A percentile compares a stretch with the other conserved stretches of the same genome.
These are phyloP conservation scores for Digitaria exilis DNA, from an alignment of 202 grass and related monocot species.

Conservation along the genomic window DNA sequence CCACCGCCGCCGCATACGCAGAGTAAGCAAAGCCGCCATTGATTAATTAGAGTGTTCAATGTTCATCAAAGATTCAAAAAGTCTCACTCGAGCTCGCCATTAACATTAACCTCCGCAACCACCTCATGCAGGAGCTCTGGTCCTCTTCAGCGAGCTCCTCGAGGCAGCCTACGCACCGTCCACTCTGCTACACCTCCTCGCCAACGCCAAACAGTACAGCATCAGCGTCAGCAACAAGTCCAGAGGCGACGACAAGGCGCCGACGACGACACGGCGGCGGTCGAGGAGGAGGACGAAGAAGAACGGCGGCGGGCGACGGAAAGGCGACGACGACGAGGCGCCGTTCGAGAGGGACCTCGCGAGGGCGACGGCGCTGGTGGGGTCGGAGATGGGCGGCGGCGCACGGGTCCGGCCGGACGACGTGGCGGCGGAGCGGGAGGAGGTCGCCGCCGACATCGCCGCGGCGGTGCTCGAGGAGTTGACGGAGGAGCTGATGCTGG, in stretches of 20 bases:
- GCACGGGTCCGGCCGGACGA: background rate
- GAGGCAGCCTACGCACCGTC: constrained; percentile 49
- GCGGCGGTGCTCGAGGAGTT: constrained; percentile 33
- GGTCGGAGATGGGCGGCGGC: background rate
- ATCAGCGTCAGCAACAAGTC: background rate
- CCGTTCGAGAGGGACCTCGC: background rate
- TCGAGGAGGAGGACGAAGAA: background rate
- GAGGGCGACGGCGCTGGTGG: background rate
- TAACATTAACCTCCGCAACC: background rate
- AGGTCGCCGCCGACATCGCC: constrained; percentile 26
- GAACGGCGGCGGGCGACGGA: background rate
- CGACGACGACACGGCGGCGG: background rate
- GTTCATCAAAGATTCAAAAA: no score
- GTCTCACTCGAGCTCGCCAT: background rate
- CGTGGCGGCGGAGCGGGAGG: background rate
- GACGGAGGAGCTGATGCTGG: constrained; percentile 38
- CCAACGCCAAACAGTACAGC: background rate
- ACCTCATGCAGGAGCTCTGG: constrained; percentile 35
- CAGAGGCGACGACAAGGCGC: accelerated
- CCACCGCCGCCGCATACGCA: constrained; percentile 32
- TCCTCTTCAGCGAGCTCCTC: constrained; percentile 60
- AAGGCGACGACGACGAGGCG: background rate
- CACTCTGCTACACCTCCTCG: background rate
- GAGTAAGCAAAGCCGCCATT: constrained; percentile 42
- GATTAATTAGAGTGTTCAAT: background rate